A percentile compares a stretch with the other conserved stretches of the same genome.
Evolutionary conservation across 176 grass and related monocot species (phyloP).

Genomic region (Rhipidocladum racemiflorum): DNA sequence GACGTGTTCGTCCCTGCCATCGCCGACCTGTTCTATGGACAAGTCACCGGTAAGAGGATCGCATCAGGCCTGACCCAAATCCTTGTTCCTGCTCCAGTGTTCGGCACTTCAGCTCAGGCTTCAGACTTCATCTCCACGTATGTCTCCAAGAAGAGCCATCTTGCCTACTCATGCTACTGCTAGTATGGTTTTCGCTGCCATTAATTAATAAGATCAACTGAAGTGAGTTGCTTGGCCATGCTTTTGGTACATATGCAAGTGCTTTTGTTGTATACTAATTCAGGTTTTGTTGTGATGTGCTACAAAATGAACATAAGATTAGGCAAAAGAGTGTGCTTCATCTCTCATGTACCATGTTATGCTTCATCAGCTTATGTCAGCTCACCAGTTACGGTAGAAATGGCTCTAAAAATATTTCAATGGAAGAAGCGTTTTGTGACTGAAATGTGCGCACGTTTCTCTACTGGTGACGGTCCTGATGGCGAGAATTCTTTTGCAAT

Average conservation of each 20-base stretch:
- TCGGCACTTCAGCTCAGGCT: constrained; percentile 11
- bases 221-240: constrained; percentile 21
- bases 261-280: constrained; percentile 25
- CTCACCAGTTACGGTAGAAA: neutral
- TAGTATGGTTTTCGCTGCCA: neutral
- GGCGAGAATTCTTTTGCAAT: neutral
- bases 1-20: constrained; percentile 73
- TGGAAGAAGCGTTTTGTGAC: neutral
- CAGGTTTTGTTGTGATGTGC: constrained; percentile 25
- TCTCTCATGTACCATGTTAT: constrained; percentile 5
- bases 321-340: neutral
- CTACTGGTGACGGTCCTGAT: neutral
- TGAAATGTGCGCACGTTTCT: neutral
- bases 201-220: constrained; percentile 39
- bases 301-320: neutral
- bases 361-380: neutral
- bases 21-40: constrained; percentile 77
- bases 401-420: neutral
- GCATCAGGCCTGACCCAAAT: constrained; percentile 57
- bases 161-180: constrained; percentile 72
- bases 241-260: constrained; percentile 35
- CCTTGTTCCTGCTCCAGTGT: constrained; percentile 47
- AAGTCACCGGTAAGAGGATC: constrained; percentile 77
- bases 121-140: constrained; percentile 68
- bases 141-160: constrained; percentile 64